Percentiles rank a stretch among this genome's conserved stretches.
Evolutionary conservation across 345 rosid genomes (phyloP).

Genomic region (Streptanthus diversifolius): DNA sequence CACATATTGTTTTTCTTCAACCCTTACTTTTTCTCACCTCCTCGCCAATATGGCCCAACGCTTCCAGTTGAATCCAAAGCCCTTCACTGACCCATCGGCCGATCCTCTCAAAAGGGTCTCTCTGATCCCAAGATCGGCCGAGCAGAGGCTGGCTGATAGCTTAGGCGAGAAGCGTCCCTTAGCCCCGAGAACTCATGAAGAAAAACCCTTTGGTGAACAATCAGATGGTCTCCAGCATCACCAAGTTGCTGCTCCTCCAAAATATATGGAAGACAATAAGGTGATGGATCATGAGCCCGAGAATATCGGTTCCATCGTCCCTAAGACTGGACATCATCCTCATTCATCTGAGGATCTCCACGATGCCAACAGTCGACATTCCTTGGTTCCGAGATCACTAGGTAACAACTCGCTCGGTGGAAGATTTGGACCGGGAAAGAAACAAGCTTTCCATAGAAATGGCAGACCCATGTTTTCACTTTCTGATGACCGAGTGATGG

Average conservation of each 20-base stretch:
- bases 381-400: slow-evolving; percentile 23
- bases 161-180: slow-evolving; percentile 29
- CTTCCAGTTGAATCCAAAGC: slow-evolving; percentile 40
- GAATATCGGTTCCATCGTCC: slow-evolving; percentile 8
- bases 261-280: neutral
- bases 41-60: slow-evolving; percentile 26
- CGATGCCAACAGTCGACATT: slow-evolving; percentile 23
- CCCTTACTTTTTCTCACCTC: neutral
- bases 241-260: slow-evolving; percentile 2
- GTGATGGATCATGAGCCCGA: slow-evolving; percentile 30
- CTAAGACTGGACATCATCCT: slow-evolving; percentile 18
- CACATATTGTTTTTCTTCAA: neutral
- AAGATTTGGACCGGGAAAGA: slow-evolving; percentile 35
- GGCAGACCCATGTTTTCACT: slow-evolving; percentile 43
- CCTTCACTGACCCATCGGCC: neutral
- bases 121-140: slow-evolving; percentile 36
- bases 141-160: slow-evolving; percentile 25
- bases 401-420: slow-evolving; percentile 29
- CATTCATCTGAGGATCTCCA: slow-evolving; percentile 13
- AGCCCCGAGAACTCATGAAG: slow-evolving; percentile 9
- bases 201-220: slow-evolving; percentile 15
- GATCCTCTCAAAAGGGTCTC: slow-evolving; percentile 39
- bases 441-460: slow-evolving; percentile 37
- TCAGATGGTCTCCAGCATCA: slow-evolving; percentile 6
- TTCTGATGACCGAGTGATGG: slow-evolving; percentile 56